Evolutionary conservation across 768 basidiomycete genomes (phyloP).

Genomic region (Kwoniella pini): DNA sequence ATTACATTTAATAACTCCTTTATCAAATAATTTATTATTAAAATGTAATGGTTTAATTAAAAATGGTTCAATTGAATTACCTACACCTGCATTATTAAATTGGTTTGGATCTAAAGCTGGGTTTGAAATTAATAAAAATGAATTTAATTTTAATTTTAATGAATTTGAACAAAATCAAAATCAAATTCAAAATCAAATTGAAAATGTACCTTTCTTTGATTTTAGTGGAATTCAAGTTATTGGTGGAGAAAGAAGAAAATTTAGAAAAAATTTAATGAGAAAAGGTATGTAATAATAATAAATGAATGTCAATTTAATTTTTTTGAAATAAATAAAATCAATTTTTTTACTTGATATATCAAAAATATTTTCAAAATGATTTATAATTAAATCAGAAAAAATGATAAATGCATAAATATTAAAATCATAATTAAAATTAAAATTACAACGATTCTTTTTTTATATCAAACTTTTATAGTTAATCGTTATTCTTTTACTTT

Average conservation of each 20-base stretch:
- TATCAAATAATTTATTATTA: slow-evolving; percentile 61
- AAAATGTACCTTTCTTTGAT: slow-evolving; percentile 72
- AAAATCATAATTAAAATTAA: too few species aligned
- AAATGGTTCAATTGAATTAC: slow-evolving; percentile 79
- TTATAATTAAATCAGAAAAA: too few species aligned
- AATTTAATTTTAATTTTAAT: slow-evolving; percentile 79
- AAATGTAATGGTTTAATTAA: slow-evolving; percentile 62
- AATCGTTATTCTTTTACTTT: slow-evolving; percentile 8
- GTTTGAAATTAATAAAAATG: slow-evolving; percentile 58
- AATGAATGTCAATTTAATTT: too few species aligned
- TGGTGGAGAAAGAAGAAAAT: slow-evolving; percentile 70
- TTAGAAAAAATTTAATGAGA: slow-evolving; percentile 85
- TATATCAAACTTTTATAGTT: too few species aligned
- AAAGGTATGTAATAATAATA: slow-evolving; percentile 56
- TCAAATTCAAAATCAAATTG: slow-evolving; percentile 58
- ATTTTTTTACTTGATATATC: too few species aligned
- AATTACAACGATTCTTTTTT: too few species aligned
- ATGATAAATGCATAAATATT: too few species aligned
- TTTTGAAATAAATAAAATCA: too few species aligned
- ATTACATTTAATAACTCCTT: slow-evolving; percentile 79
- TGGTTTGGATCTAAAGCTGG: slow-evolving; percentile 55
- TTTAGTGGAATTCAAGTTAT: slow-evolving; percentile 71
- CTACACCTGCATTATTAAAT: slow-evolving; percentile 84
- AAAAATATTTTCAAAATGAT: too few species aligned
- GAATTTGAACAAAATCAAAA: slow-evolving; percentile 45